Evolutionary conservation across 2,329 filamentous ascomycete genomes (phyloP).

Genomic region (Laburnicola sp.): DNA sequence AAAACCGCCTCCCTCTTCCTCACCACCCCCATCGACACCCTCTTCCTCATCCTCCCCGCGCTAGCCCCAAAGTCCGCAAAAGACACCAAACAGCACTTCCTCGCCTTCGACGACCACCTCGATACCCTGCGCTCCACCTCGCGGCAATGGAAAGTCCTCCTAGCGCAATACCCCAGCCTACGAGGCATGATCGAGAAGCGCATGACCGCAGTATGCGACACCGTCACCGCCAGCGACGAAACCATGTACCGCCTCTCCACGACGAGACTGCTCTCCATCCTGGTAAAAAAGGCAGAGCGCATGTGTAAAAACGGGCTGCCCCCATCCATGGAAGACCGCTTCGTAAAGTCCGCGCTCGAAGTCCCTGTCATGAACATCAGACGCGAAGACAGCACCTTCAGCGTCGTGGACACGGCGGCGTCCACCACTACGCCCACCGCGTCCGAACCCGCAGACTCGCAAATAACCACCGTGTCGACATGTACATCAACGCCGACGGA

Average conservation of each 20-base stretch:
- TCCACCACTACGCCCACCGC: background rate
- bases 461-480: conserved; percentile 9
- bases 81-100: conserved; percentile 64
- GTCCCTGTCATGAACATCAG: conserved; percentile 72
- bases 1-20: conserved; percentile 76
- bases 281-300: conserved; percentile 71
- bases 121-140: conserved; percentile 62
- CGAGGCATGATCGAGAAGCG: conserved; percentile 61
- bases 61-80: conserved; percentile 56
- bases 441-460: conserved; percentile 24
- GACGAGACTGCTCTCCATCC: conserved; percentile 65
- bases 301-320: conserved; percentile 71
- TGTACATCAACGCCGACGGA: background rate
- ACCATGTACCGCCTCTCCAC: conserved; percentile 80
- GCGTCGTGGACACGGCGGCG: conserved; percentile 23
- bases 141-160: conserved; percentile 62
- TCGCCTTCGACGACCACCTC: conserved; percentile 72
- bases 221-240: conserved; percentile 80
- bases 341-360: conserved; percentile 75
- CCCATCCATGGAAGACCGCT: conserved; percentile 79
- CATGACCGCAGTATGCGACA: conserved; percentile 75
- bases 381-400: conserved; percentile 55
- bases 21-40: conserved; percentile 78
- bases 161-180: conserved; percentile 49
- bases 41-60: conserved; percentile 81